Evolutionary conservation across 148 eudicot genomes (phyloP), one percentile per base, ranked within the genome.

Genomic region (Dianthus caryophyllus): DNA sequence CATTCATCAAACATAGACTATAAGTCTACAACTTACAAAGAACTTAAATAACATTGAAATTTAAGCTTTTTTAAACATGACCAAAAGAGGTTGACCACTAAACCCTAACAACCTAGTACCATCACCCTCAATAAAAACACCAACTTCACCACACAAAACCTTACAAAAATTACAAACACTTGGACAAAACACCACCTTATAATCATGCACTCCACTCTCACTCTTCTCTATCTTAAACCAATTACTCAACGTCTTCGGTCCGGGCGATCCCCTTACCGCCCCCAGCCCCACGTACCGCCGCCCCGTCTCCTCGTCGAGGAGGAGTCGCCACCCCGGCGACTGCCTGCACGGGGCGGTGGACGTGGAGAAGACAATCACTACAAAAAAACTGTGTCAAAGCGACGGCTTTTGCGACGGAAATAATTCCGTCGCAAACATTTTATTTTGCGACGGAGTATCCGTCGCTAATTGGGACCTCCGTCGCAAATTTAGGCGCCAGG

Each of bases 131-230:
- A 73, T 22, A 67, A 74, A 79, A 47, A 83, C 73, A 61, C 85
- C 87, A 27, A 83, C 68, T 55, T 80, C 71, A 48, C 86, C 83
- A 77, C 89, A 85, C 46, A 41, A 62, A 11, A 85, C 83, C 70
- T 67, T 78, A 62, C 86, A 85, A 39, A 56, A 57, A 8, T 72
- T 57, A 68, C 89, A 85, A 50, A 85, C 84, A 71, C 76, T 72
- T 1, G 87, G 89, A 69, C 89, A 85, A 67, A 53, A 83, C 52
- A 85, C 83, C 31, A 85, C 70, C 78, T 81, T 83, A 49, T 83
- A 83, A 13, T 77, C 79, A 76, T 46, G 36, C 27, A 12, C 17
- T 1, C 54, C 64, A 21, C 39, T 64, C 0, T 47, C 83, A 24
- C 11, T 69, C 50, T 74, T 69, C 56, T 78, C 86, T 3, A 86